Base-by-base conservation (phyloP, 179 eudicot genomes). In the Dionaea muscipula region DNA sequence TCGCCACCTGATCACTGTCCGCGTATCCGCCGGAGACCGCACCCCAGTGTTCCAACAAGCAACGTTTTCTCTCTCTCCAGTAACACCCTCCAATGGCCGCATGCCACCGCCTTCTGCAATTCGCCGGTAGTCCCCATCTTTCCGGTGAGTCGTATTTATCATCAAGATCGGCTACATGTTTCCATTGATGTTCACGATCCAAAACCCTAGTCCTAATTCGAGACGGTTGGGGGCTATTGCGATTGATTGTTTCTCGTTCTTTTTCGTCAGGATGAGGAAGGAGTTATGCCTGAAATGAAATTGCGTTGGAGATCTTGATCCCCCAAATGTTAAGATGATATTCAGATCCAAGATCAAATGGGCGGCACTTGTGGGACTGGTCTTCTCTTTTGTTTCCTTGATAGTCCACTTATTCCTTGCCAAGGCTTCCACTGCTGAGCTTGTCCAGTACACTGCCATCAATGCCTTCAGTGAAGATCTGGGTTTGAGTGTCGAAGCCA, bases 291-390 rank as follows among this genome's bases (percentile, higher is more conserved):
- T 49, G 64, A 22, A 60, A 38, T 12, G n/a, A n/a, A n/a, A n/a
- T n/a, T 51, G 26, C 22, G 16, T 10, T 10, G 27, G 37, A 16
- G 23, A 36, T 36, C 20, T 38, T 8, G 35, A 28, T 28, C 35
- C 8, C 3, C 35, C 16, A 13, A 24, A 49, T 41, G 37, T 25
- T 49, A 65, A 22, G 56, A 84, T 81, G 84, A 69, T 81, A 53
- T 68, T 81, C 75, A 90, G 76, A 76, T 86, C 97, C 53, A 90
- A 80, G 67, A 69, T 90, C 11, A 90, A 90, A 75, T 90, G 90
- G 95, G 89, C 78, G 41, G 97, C 94, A 47, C 72, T 90, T 20
- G 94, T 79, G 58, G 94, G 84, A 54, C 67, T 86, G 38, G 59
- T 84, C 21, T 65, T 90, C 52, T 90, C 95, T 15, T 68, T 86